Evolutionary conservation across 2,329 filamentous ascomycete species (phyloP).

Genomic region (Microdochium bolleyi): DNA sequence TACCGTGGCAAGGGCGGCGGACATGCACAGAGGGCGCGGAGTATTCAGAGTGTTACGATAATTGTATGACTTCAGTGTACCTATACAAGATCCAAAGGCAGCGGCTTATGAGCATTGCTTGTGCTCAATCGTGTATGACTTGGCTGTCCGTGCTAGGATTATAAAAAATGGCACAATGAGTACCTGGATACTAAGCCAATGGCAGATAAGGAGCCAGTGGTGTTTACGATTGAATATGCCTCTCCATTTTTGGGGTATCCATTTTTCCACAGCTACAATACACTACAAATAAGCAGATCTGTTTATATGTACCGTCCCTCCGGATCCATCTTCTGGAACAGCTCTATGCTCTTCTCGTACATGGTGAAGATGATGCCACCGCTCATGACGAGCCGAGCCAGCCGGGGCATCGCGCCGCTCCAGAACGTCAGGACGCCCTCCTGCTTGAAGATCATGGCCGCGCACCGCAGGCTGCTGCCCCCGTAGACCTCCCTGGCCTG

Average conservation of each 20-base stretch:
- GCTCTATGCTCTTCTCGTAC: conserved; percentile 94
- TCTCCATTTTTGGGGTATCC: conserved; percentile 2
- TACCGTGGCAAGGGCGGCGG: too few relatives aligned
- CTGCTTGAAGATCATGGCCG: conserved; percentile 73
- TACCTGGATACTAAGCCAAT: too few relatives aligned
- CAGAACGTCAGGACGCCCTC: conserved; percentile 89
- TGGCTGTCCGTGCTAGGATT: too few relatives aligned
- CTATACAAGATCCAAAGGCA: too few relatives aligned
- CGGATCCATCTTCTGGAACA: conserved; percentile 74
- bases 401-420: conserved; percentile 81
- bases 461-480: conserved; percentile 77
- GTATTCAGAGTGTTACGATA: too few relatives aligned
- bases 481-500: conserved; percentile 72
- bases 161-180: too few relatives aligned
- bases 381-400: conserved; percentile 80
- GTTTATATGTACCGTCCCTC: conserved; percentile 69
- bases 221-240: not conserved
- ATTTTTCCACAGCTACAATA: conserved; percentile 1
- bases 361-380: conserved; percentile 98
- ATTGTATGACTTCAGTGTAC: too few relatives aligned
- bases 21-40: too few relatives aligned
- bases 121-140: too few relatives aligned
- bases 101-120: too few relatives aligned
- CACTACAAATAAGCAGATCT: conserved; percentile 4
- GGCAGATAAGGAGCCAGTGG: too few relatives aligned